These are phyloP conservation scores for Pulveroboletus frians DNA, from an alignment of 768 basidiomycete genomes.

Conservation along the genomic window DNA sequence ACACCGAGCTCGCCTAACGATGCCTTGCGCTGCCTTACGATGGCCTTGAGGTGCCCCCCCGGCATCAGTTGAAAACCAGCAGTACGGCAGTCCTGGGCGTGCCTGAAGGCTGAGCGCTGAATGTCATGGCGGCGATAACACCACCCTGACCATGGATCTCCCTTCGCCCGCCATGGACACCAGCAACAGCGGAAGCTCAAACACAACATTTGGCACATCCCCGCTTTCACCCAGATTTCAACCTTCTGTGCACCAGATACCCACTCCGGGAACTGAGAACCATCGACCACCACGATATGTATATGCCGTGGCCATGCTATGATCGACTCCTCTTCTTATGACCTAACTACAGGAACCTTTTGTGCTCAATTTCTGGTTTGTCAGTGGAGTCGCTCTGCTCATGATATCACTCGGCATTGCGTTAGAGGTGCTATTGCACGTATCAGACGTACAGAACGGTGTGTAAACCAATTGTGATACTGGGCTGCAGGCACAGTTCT, in stretches of 20 bases:
- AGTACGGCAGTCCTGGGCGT: background rate
- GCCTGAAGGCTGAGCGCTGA: background rate
- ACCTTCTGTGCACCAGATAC: slow-evolving; percentile 47
- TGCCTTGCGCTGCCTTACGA: background rate
- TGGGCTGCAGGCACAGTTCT: background rate
- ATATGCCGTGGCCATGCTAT: slow-evolving; percentile 9
- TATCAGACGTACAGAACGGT: slow-evolving; percentile 20
- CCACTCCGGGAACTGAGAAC: slow-evolving; percentile 33
- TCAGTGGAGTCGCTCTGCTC: slow-evolving; percentile 35
- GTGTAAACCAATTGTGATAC: background rate
- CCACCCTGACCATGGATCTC: background rate
- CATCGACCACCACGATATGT: slow-evolving; percentile 42
- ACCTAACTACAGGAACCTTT: slow-evolving; percentile 24
- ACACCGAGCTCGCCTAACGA: background rate
- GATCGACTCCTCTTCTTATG: background rate
- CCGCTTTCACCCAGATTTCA: slow-evolving; percentile 35
- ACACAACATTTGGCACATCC: background rate
- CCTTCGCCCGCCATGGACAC: slow-evolving; percentile 5
- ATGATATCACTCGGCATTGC: slow-evolving; percentile 34
- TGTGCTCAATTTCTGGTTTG: slow-evolving; percentile 35
- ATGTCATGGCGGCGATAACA: background rate
- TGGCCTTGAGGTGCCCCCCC: slow-evolving; percentile 6
- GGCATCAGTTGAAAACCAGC: background rate
- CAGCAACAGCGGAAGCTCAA: background rate
- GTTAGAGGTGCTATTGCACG: slow-evolving; percentile 8